Percentiles rank a stretch among this genome's conserved stretches.
phyloP scores from a whole-genome alignment of 2,329 filamentous ascomycete species.

The Calonectria ilicicola region DNA sequence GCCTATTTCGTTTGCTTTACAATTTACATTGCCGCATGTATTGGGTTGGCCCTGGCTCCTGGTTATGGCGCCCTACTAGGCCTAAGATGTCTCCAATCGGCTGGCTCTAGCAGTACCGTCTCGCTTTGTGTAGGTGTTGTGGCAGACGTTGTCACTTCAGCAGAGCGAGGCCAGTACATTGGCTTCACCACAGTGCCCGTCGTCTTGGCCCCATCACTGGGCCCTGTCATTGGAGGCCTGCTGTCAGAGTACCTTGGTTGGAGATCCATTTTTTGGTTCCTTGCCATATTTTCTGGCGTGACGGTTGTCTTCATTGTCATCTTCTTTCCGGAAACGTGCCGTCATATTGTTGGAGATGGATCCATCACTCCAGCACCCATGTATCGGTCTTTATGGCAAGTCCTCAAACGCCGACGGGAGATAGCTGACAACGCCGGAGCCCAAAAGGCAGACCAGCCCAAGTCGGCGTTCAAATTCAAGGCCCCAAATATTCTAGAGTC shows the following conservation, averaged over 20 bases:
- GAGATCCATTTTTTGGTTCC: constrained; percentile 73
- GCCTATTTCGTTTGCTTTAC: constrained; percentile 66
- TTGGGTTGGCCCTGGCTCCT: constrained; percentile 63
- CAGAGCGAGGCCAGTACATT: constrained; percentile 71
- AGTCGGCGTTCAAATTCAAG: constrained; percentile 50
- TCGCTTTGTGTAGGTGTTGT: constrained; percentile 70
- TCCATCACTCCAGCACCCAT: constrained; percentile 55
- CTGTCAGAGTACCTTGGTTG: constrained; percentile 69
- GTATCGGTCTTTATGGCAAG: constrained; percentile 51
- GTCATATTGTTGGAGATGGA: constrained; percentile 64
- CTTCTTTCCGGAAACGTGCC: constrained; percentile 67
- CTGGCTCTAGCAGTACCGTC: constrained; percentile 70
- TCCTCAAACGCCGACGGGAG: constrained; percentile 37
- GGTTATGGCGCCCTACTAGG: constrained; percentile 64
- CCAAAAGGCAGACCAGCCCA: constrained; percentile 22
- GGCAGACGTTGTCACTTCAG: constrained; percentile 71
- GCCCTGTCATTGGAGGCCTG: constrained; percentile 70
- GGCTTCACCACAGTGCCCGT: constrained; percentile 62
- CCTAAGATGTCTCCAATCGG: constrained; percentile 67
- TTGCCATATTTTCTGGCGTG: constrained; percentile 59
- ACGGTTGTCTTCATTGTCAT: constrained; percentile 57
- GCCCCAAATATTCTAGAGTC: constrained; percentile 56
- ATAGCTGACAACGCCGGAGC: not conserved
- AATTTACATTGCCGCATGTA: constrained; percentile 65
- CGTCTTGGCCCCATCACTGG: constrained; percentile 61